Conservation (phyloP, 768 basidiomycete species). For the Sarcodon aspratus region DNA sequence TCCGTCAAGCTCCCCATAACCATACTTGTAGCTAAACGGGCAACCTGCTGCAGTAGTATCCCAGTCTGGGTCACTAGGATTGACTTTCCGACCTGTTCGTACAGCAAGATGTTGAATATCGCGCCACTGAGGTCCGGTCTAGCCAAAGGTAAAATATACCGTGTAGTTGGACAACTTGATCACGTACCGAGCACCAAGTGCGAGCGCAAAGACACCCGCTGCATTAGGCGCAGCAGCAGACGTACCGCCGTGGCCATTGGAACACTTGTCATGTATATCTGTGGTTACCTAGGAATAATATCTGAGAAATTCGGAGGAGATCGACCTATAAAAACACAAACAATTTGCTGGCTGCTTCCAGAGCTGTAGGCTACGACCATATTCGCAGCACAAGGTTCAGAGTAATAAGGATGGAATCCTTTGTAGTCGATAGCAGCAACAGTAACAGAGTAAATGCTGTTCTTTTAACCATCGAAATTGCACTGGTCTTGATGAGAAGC, state of each 20-base stretch:
- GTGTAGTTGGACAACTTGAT: too few relatives aligned
- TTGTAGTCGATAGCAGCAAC: conserved; percentile 92
- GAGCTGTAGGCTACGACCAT: conserved; percentile 95
- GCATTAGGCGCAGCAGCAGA: too few relatives aligned
- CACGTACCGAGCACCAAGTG: too few relatives aligned
- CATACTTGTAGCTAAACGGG: conserved; percentile 84
- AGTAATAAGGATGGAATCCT: conserved; percentile 92
- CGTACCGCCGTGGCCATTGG: too few relatives aligned
- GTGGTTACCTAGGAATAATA: conserved; percentile 67
- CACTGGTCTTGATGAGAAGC: conserved; percentile 89
- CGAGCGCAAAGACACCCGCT: too few relatives aligned
- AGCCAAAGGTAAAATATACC: too few relatives aligned
- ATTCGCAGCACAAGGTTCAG: conserved; percentile 95
- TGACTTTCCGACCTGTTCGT: conserved; percentile 64
- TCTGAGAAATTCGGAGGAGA: too few relatives aligned
- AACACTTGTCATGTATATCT: conserved; percentile 80
- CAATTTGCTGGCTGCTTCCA: conserved; percentile 87
- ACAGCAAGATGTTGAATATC: conserved; percentile 90
- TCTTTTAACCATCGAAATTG: conserved; percentile 99
- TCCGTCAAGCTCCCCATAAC: conserved; percentile 83
- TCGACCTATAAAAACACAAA: conserved; percentile 29
- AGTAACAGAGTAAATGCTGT: conserved; percentile 92
- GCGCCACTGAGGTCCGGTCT: conserved; percentile 94
- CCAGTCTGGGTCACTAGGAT: conserved; percentile 91
- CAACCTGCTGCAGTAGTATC: conserved; percentile 64